Evolutionary conservation across 1,284 basidiomycete genomes (phyloP), one percentile per base, ranked within the genome.

Genomic region (Fomes fomentarius): DNA sequence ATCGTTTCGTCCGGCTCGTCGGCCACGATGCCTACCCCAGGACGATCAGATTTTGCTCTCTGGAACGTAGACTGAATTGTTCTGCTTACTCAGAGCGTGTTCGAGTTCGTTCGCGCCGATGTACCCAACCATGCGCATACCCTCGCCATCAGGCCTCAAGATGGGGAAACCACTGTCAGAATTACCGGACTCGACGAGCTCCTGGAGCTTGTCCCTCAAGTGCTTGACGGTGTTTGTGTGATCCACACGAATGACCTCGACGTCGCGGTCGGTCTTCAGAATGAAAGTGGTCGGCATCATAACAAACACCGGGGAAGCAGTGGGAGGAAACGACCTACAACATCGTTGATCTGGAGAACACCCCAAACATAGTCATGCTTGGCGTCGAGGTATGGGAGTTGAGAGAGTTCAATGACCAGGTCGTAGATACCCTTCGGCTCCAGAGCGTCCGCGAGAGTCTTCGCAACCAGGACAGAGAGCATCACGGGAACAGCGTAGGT

Each of bases 401-500:
- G 81, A 31, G 85, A 80, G 26, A 89, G 71, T 76, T 96, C 93
- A 54, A 98, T 98, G 54, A 95, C 93, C 28, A 98, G 82, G 69
- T 98, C 96, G 68, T 98, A 97, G 50, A 97, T 96, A 11, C 94
- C 93, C 70, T 96, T 96, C 19, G 92, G 92, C 70, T 98, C 93
- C 63, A 99, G 74, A 6, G 89, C 90, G 70, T 98, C 95, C 14
- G 92, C 93, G 3, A 93, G 85, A 0, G 95, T 96, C 77, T 98
- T 98, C 25, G 96, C 95, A 7, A 96, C 89, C 26, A 98, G 80
- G 5, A 98, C 84, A 7, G 87, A 78, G 40, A 98, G 71, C 92
- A 98, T 98, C 60, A 98, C 87, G 1, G 96, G 96, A 0, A 96
- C 90, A n/a, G 85, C 91, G 70, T 98, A 98, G 4, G 93, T 95